phyloP scores from a whole-genome alignment of 2,329 filamentous ascomycete genomes.

The Cytospora paraplurivora region DNA sequence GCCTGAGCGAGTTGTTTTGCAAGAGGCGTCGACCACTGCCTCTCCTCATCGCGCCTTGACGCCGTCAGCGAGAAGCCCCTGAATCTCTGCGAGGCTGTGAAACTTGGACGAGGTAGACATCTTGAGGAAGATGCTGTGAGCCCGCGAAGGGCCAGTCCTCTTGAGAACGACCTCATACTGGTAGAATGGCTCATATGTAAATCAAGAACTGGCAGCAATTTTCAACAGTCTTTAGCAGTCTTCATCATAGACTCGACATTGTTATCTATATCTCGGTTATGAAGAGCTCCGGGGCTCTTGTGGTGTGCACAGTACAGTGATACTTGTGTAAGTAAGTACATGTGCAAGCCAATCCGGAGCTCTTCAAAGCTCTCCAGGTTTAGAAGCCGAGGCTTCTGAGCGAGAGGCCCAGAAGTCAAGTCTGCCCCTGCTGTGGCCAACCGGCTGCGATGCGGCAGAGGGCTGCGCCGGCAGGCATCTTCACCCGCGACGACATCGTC shows the following conservation, averaged over 20 bases:
- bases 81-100: constrained; percentile 15
- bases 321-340: neutral
- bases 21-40: constrained; percentile 88
- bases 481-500: constrained; percentile 18
- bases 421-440: neutral
- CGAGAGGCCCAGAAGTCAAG: neutral
- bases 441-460: neutral
- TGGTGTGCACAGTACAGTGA: neutral
- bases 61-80: constrained; percentile 22
- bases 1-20: constrained; percentile 85
- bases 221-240: neutral
- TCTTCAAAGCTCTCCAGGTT: neutral
- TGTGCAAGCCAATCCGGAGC: neutral
- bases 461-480: constrained; percentile 23
- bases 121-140: constrained; percentile 6
- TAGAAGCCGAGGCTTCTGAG: neutral
- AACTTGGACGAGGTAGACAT: constrained; percentile 8
- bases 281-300: neutral
- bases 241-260: constrained; percentile 6
- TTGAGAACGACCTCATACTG: constrained; percentile 23
- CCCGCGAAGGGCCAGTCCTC: constrained; percentile 21
- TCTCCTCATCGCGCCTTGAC: constrained; percentile 39
- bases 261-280: constrained; percentile 6
- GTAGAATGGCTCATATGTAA: neutral
- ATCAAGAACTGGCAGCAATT: neutral